Base-by-base conservation (phyloP, 2,329 filamentous ascomycete species). In the Cladosporium velox region DNA sequence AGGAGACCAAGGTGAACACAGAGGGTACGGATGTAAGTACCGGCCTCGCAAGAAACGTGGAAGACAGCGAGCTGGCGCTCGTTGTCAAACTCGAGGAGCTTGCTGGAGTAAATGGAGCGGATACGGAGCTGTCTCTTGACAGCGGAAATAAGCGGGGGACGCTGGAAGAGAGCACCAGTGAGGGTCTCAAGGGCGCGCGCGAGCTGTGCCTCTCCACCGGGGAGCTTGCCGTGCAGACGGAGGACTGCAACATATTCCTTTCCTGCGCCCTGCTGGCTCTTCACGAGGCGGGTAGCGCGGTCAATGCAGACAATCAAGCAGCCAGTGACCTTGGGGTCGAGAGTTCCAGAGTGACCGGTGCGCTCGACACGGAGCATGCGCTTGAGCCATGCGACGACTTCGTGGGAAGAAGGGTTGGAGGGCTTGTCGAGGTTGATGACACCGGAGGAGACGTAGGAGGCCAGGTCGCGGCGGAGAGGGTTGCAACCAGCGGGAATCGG, bases 321-420 rank as follows among this genome's bases (percentile, higher is more conserved):
- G 74, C 93, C 93, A 59, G 93, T 99, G 77, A 99, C 95, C 83
- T 97, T 98, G 77, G 94, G 94, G 79, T 99, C 95, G 75, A 99
- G 91, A 69, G 95, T 99, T 79, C 95, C 95, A 73, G 93, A 97
- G 87, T 99, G 95, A 72, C 95, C 95, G 68, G 95, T 99, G 84
- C 98, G 97, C 79, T 99, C 94, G 70, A 91, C 89, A 77, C 91
- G 92, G 65, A 99, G 86, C 76, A 98, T 98, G 75, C 94, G 90
- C 90, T 99, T 99, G 74, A 98, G 91, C 95, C 95, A 99, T 72
- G 95, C 94, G 77, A 99, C 95, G 72, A 99, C 95, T 85, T 99
- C 95, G 86, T 99, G 95, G 76, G 91, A 95, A 72, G 93, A 97
- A 64, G 94, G 94, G 84, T 99, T 99, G 63, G 93, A 96, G 66